Evolutionary conservation across 805 yeast genomes (phyloP).

Genomic region (Teunomyces funiuensis): DNA sequence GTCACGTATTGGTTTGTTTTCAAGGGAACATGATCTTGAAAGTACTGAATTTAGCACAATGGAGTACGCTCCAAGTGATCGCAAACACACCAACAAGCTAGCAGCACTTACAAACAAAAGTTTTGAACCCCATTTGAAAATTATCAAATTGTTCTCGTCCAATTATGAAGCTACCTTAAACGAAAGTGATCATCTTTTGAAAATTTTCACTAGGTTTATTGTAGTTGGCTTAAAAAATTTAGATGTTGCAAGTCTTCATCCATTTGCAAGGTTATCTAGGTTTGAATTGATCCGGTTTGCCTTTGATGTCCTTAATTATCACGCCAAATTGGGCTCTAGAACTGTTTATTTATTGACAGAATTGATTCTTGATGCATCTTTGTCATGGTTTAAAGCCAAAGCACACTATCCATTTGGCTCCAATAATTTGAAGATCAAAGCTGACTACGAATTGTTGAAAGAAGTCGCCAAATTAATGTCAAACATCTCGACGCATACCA

Average conservation of each 20-base stretch:
- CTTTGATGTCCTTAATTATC: conserved; percentile 60
- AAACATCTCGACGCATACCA: conserved; percentile 19
- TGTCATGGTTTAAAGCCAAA: conserved; percentile 74
- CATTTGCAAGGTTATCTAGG: conserved; percentile 72
- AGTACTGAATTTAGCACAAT: conserved; percentile 67
- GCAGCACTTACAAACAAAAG: conserved; percentile 49
- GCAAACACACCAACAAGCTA: conserved; percentile 50
- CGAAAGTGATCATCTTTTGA: conserved; percentile 68
- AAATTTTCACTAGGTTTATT: conserved; percentile 63
- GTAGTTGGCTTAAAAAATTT: conserved; percentile 54
- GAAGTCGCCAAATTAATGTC: conserved; percentile 44
- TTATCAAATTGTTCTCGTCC: conserved; percentile 68
- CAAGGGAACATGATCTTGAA: conserved; percentile 50
- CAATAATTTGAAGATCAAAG: conserved; percentile 65
- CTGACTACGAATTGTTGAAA: conserved; percentile 62
- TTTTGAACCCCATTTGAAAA: conserved; percentile 65
- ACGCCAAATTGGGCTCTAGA: conserved; percentile 49
- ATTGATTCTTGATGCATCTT: conserved; percentile 60
- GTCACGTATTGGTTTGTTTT: conserved; percentile 62
- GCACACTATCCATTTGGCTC: conserved; percentile 82
- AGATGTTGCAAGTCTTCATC: conserved; percentile 70
- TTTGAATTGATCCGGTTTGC: conserved; percentile 73
- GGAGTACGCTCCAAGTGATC: conserved; percentile 89
- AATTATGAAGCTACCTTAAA: conserved; percentile 77
- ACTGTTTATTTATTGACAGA: conserved; percentile 46